Evolutionary conservation across 768 basidiomycete genomes (phyloP).

Genomic region (Pholiota microspora): DNA sequence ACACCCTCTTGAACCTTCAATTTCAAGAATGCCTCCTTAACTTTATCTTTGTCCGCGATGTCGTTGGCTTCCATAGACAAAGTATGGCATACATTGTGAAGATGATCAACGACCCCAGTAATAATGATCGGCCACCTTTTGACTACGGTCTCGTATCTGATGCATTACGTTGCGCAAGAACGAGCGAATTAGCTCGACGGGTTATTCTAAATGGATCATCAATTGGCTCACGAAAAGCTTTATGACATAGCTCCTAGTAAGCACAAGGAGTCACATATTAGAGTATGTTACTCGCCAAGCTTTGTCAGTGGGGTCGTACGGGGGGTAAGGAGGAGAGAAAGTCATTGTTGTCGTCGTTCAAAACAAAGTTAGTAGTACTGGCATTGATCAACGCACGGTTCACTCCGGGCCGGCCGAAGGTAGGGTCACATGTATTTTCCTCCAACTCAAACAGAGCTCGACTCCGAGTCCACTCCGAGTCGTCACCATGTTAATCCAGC

Average conservation of each 20-base stretch:
- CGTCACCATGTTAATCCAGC: no score
- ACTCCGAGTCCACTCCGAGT: no score
- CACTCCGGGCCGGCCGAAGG: no score
- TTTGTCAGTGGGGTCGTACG: slow-evolving; percentile 75
- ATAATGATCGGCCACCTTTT: slow-evolving; percentile 85
- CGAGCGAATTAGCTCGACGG: not conserved
- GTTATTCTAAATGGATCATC: not conserved
- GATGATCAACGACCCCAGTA: slow-evolving; percentile 72
- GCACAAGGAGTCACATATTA: not conserved
- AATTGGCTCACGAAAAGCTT: slow-evolving; percentile 58
- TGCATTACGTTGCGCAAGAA: not conserved
- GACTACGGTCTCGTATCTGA: slow-evolving; percentile 77
- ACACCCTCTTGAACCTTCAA: slow-evolving; percentile 72
- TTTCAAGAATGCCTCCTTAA: slow-evolving; percentile 24
- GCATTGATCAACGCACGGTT: no score
- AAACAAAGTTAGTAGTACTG: not conserved
- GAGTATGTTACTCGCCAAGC: slow-evolving; percentile 39
- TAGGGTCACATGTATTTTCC: no score
- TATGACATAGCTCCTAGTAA: not conserved
- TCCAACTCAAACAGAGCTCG: no score
- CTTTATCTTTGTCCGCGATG: slow-evolving; percentile 17
- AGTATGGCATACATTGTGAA: slow-evolving; percentile 69
- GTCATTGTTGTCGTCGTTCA: slow-evolving; percentile 12
- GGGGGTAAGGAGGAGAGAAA: slow-evolving; percentile 49
- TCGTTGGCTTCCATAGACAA: slow-evolving; percentile 42